Conservation (phyloP, 208 protist genomes). For the Spongospora subterranea region DNA sequence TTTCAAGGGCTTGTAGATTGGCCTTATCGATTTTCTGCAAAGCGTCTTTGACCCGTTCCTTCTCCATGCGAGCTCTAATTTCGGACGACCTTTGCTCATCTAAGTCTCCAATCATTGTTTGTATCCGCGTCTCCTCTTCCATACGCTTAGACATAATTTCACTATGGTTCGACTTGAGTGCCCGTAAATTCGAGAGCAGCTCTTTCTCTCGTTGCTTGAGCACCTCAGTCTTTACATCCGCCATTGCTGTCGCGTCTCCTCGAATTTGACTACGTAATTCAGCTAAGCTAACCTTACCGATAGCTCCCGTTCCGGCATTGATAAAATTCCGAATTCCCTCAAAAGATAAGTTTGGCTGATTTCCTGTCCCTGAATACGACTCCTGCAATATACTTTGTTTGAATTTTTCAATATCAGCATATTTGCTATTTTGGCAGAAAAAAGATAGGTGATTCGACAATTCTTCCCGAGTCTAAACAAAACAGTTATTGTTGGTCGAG, state of each 20-base stretch:
- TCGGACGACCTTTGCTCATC: background rate
- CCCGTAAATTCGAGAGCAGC: background rate
- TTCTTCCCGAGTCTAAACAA: background rate
- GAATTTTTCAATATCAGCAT: background rate
- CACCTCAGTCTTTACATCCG: conserved; percentile 24
- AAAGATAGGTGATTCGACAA: background rate
- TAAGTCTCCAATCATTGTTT: background rate
- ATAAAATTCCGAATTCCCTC: background rate
- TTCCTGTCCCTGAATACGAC: background rate
- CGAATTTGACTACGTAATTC: background rate
- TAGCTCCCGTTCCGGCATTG: background rate
- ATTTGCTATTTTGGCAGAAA: conserved; percentile 55
- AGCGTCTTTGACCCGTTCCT: background rate
- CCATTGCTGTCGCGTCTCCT: background rate
- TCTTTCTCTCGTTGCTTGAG: background rate
- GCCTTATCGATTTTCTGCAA: background rate
- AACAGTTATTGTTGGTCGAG: background rate
- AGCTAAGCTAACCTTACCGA: background rate
- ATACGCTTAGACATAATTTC: background rate
- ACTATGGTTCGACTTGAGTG: conserved; percentile 26
- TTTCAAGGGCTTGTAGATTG: background rate
- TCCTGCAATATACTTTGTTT: background rate
- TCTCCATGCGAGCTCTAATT: background rate
- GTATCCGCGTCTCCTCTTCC: background rate
- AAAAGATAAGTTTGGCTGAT: conserved; percentile 22